Conservation (phyloP, 768 basidiomycete species). For the Stropharia rugosoannulata region DNA sequence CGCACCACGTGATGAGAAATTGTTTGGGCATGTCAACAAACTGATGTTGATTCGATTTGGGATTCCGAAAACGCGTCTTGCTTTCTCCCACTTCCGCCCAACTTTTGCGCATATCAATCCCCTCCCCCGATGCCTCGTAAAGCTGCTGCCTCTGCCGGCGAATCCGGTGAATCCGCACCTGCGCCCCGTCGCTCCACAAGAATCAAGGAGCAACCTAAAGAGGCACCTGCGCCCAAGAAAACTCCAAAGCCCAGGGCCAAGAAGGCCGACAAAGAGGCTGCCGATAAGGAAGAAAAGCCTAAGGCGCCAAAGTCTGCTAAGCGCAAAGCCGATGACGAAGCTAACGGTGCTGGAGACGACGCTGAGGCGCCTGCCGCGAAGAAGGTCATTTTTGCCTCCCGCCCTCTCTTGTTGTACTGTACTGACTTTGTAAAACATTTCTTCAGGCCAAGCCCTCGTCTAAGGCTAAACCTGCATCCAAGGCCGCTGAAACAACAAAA, state of each 20-base stretch:
- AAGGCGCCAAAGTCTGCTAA: conserved; percentile 41
- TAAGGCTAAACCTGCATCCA: conserved; percentile 39
- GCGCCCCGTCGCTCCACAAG: conserved; percentile 72
- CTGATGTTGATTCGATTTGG: conserved; percentile 31
- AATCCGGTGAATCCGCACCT: conserved; percentile 29
- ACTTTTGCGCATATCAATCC: conserved; percentile 5
- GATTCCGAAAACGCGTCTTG: conserved; percentile 28
- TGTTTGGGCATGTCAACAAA: conserved; percentile 28
- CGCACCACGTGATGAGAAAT: conserved; percentile 34
- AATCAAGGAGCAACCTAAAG: conserved; percentile 72
- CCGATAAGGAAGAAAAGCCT: conserved; percentile 58
- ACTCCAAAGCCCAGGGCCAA: conserved; percentile 61
- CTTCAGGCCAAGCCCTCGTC: conserved; percentile 33
- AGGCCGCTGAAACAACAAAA: conserved; percentile 41
- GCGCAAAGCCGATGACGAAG: conserved; percentile 42
- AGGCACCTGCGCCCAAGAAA: conserved; percentile 53
- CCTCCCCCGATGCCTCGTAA: conserved; percentile 63
- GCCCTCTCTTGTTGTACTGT: conserved; percentile 2
- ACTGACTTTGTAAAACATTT: conserved; percentile 13
- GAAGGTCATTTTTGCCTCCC: conserved; percentile 43
- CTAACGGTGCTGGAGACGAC: conserved; percentile 32
- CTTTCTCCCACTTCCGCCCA: conserved; percentile 21
- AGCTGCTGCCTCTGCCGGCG: conserved; percentile 47
- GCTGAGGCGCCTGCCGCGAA: conserved; percentile 55
- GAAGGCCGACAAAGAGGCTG: conserved; percentile 44